Base-by-base conservation (phyloP, 805 yeast genomes). In the Candida coquimbonensis region DNA sequence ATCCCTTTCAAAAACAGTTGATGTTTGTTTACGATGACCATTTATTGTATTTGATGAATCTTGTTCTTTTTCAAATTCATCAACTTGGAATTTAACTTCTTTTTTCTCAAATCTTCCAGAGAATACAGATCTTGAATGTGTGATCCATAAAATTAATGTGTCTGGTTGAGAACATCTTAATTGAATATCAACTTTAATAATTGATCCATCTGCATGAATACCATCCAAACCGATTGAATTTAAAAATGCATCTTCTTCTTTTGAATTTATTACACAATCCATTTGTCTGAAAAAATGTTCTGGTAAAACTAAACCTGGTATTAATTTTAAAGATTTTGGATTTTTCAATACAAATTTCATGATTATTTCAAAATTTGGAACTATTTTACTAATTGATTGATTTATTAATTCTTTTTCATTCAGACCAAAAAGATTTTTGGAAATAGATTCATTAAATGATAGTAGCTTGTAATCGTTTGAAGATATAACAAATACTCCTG, bases 251-350 rank as follows among this genome's bases (percentile, higher is more conserved):
- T 74, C 74, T 40, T 70, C 75, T 29, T 60, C 53, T n/a, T 61
- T 65, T 39, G 60, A 62, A 53, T 51, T 53, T 33, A 48, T 51
- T 47, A 48, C 49, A 47, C 49, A 66, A 52, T 44, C 73, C 68
- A 79, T 72, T 52, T 81, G 80, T 50, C 97, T 74, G 66, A 91
- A 89, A 60, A 85, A 83, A 64, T 89, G 96, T 62, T 90, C 98
- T 0, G 97, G 95, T 12, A 90, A 67, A 0, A 90, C 96, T 42
- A 87, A 65, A 1, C 96, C 96, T 0, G 83, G 77, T 31, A 65
- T 50, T 14, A 72, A 57, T 46, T 60, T 64, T 49, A 76, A 49
- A 17, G 65, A 56, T 26, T 73, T 69, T 51, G 69, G 68, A 31
- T 72, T 67, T 7, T 42, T 49, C 14, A 43, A 42, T 19, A 68